Conservation (phyloP, 1,284 basidiomycete genomes). For the Tilletia setariae region DNA sequence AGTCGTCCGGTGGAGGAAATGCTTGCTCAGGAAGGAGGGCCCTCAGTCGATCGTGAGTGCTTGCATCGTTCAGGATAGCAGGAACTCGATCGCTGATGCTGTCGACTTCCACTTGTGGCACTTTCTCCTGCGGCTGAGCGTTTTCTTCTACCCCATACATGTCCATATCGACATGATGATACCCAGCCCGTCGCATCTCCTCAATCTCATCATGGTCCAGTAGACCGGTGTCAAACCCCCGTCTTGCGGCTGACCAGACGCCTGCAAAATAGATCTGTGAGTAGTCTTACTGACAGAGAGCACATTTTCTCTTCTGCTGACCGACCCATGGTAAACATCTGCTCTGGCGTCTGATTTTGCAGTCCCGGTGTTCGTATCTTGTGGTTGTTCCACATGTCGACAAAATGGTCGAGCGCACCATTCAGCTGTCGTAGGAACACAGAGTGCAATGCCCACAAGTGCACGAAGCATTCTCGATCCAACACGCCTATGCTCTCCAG, state of each 20-base stretch:
- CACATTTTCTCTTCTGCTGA: not conserved
- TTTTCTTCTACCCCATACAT: not conserved
- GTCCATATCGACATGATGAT: not conserved
- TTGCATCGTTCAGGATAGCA: not conserved
- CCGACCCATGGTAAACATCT: slow-evolving; percentile 1
- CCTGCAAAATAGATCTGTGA: not conserved
- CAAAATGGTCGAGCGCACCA: slow-evolving; percentile 1
- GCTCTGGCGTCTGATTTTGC: not conserved
- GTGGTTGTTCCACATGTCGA: slow-evolving; percentile 11
- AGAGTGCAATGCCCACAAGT: slow-evolving; percentile 6
- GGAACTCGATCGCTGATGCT: slow-evolving; percentile 9
- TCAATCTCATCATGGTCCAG: not conserved
- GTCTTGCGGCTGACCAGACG: not conserved
- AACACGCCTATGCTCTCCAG: not conserved
- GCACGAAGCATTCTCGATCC: not conserved
- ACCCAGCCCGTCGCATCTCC: not conserved
- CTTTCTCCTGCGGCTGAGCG: not conserved
- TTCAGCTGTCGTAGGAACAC: slow-evolving; percentile 7
- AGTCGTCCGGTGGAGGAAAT: slow-evolving; percentile 5
- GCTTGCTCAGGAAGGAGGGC: not conserved
- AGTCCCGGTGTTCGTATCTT: slow-evolving; percentile 1
- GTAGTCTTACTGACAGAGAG: not conserved
- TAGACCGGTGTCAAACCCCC: not conserved
- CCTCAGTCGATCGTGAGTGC: not conserved
- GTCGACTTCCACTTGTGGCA: slow-evolving; percentile 5